Evolutionary conservation across 306 rosid species (phyloP).

Genomic region (Rosa multiflora): DNA sequence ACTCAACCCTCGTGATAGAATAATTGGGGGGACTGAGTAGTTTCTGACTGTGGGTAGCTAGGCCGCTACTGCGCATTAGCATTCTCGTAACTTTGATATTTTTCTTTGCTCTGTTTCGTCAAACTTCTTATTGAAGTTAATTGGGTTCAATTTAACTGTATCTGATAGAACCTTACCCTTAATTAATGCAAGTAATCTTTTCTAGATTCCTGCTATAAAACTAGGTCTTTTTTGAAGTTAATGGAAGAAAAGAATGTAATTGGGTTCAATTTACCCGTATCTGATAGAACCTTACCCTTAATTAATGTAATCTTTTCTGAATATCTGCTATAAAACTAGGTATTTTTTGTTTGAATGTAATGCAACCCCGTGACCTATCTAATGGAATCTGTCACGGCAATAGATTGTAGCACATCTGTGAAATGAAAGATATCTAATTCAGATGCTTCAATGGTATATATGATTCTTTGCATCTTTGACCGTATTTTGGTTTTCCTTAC

Average conservation of each 20-base stretch:
- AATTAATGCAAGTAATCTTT: too few species aligned
- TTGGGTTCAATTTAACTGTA: too few species aligned
- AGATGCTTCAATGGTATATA: slow-evolving; percentile 3
- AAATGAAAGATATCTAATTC: slow-evolving; percentile 3
- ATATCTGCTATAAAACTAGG: background rate
- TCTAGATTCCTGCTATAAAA: too few species aligned
- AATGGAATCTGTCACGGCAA: background rate
- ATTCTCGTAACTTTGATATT: background rate
- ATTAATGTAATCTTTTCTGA: background rate
- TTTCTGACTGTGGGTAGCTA: background rate
- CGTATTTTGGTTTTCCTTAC: background rate
- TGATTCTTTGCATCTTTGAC: slow-evolving; percentile 30
- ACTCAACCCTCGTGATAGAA: background rate
- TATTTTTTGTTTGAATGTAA: background rate
- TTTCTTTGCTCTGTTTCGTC: background rate
- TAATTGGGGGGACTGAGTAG: background rate
- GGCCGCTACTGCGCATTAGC: background rate
- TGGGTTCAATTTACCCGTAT: background rate
- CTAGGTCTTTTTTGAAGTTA: background rate
- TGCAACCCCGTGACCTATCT: background rate
- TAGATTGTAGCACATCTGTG: background rate
- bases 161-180: background rate
- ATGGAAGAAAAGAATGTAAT: too few species aligned
- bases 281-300: background rate
- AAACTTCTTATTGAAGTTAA: too few species aligned